Percentiles rank a stretch among this genome's conserved stretches.
phyloP scores from a whole-genome alignment of 2,329 filamentous ascomycete genomes.

The Aspergillus intermedius region DNA sequence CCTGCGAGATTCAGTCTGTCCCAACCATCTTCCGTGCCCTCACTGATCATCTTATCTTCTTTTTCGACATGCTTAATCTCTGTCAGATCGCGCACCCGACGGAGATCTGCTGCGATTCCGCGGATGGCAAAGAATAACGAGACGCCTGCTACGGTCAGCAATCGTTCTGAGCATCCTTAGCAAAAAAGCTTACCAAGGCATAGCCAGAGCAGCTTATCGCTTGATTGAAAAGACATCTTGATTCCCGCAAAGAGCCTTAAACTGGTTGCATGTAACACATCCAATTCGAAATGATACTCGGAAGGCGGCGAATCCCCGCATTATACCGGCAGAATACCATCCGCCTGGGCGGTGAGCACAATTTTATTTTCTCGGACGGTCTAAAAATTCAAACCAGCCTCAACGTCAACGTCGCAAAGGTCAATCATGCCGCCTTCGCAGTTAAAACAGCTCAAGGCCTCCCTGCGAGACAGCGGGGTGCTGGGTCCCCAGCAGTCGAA shows the following conservation, averaged over 20 bases:
- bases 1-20: conserved; percentile 1
- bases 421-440: conserved; percentile 81
- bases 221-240: conserved; percentile 29
- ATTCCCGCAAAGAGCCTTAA: not conserved
- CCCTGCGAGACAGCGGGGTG: conserved; percentile 80
- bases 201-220: conserved; percentile 34
- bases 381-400: conserved; percentile 20
- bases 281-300: not conserved
- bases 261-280: not conserved
- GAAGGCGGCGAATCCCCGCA: conserved; percentile 11
- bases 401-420: conserved; percentile 18
- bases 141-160: conserved; percentile 22
- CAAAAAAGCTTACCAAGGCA: conserved; percentile 26
- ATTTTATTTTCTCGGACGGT: conserved; percentile 19
- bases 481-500: conserved; percentile 90
- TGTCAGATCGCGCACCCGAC: conserved; percentile 38
- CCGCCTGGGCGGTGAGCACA: conserved; percentile 26
- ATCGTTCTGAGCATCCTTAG: not conserved
- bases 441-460: conserved; percentile 89
- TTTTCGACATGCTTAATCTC: conserved; percentile 59
- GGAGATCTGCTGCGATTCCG: conserved; percentile 50
- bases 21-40: conserved; percentile 63
- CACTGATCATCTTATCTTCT: conserved; percentile 66
- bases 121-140: conserved; percentile 47
- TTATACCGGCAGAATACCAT: conserved; percentile 24